A percentile compares a stretch with the other conserved stretches of the same genome.
Conservation (phyloP, 2,329 filamentous ascomycete genomes). For the Thermoascus crustaceus region DNA sequence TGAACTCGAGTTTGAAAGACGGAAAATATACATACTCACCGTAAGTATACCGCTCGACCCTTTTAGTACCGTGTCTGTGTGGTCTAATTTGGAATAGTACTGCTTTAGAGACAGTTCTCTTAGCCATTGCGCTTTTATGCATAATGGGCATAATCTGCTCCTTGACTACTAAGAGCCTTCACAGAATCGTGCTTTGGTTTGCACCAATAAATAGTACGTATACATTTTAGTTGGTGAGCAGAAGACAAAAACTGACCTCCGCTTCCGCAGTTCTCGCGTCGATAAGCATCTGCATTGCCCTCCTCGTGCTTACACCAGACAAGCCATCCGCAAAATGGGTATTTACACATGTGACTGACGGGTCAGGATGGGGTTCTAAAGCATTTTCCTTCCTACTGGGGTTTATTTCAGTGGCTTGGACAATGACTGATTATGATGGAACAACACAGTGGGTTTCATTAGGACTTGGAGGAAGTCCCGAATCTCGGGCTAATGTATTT, state of each 20-base stretch:
- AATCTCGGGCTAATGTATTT: conserved; percentile 14
- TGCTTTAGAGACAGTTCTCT: conserved; percentile 50
- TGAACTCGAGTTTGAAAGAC: conserved; percentile 49
- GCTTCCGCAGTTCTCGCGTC: conserved; percentile 45
- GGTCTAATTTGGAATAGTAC: conserved; percentile 35
- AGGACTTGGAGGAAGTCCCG: conserved; percentile 8
- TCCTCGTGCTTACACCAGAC: conserved; percentile 51
- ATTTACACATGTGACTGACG: conserved; percentile 53
- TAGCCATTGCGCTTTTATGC: conserved; percentile 49
- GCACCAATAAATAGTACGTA: conserved; percentile 54
- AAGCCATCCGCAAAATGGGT: conserved; percentile 53
- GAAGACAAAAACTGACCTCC: neutral
- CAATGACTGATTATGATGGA: conserved; percentile 62
- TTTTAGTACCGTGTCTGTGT: conserved; percentile 5
- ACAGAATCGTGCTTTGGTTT: conserved; percentile 56
- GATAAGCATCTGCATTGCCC: conserved; percentile 50
- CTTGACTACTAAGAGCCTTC: conserved; percentile 51
- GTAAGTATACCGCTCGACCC: conserved; percentile 33
- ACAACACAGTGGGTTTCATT: conserved; percentile 49
- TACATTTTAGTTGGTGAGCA: neutral
- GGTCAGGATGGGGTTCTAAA: conserved; percentile 55
- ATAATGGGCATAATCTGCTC: conserved; percentile 55
- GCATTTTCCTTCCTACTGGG: conserved; percentile 56
- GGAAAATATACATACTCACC: conserved; percentile 48
- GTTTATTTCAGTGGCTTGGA: conserved; percentile 39